Evolutionary conservation across 306 rosid genomes (phyloP).

Genomic region (Purshia tridentata): DNA sequence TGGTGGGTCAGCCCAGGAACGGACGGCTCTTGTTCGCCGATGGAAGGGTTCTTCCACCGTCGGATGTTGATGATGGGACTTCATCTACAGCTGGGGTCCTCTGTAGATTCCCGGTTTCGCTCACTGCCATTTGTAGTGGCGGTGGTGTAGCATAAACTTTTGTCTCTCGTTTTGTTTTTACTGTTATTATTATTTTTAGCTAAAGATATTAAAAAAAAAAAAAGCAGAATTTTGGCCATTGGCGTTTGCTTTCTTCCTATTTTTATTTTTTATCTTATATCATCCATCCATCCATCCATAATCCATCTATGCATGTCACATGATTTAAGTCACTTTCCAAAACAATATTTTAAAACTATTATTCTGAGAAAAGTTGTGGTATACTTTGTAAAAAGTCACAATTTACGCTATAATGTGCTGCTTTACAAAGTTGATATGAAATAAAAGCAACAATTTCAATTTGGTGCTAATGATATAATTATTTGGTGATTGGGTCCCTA

Average conservation of each 20-base stretch:
- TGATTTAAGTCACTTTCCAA: neutral
- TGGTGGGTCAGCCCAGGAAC: conserved; percentile 46
- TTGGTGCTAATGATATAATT: neutral
- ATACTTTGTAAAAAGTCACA: neutral
- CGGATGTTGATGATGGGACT: conserved; percentile 40
- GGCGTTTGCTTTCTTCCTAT: neutral
- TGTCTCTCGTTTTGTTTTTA: neutral
- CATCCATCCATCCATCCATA: too few relatives aligned
- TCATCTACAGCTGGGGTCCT: conserved; percentile 47
- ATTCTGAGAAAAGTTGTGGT: neutral
- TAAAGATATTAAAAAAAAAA: neutral
- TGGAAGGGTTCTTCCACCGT: conserved; percentile 85
- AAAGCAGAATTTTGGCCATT: conserved; percentile 9
- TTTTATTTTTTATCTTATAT: too few relatives aligned
- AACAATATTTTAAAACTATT: too few relatives aligned
- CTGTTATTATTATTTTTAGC: too few relatives aligned
- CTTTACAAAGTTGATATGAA: neutral
- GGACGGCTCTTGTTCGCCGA: conserved; percentile 66
- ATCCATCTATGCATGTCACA: neutral
- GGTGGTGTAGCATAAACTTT: conserved; percentile 51
- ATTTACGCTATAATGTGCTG: neutral
- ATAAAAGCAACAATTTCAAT: neutral
- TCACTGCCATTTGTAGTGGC: conserved; percentile 78
- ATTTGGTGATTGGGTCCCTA: neutral
- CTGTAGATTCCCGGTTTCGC: conserved; percentile 68